A percentile compares a stretch with the other conserved stretches of the same genome.
Evolutionary conservation across 805 yeast genomes (phyloP).

Genomic region (Zygosaccharomyces siamensis): DNA sequence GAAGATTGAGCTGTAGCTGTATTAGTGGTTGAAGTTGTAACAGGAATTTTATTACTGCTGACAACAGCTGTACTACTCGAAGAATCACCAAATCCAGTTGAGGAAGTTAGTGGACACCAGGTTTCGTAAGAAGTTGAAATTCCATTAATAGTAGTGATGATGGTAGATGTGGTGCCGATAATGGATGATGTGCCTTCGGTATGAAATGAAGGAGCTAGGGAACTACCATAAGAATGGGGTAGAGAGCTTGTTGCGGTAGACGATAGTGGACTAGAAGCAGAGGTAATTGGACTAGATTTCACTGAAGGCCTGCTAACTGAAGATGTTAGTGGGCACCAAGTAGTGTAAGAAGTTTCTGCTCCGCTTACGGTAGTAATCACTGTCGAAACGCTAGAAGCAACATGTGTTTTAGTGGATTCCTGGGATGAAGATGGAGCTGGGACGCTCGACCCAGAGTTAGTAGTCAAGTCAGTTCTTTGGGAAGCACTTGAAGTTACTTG

Average conservation of each 20-base stretch:
- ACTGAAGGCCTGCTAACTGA: background rate
- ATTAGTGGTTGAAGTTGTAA: conserved; percentile 1
- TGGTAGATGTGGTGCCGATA: conserved; percentile 10
- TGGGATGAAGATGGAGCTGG: background rate
- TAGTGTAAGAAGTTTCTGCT: conserved; percentile 10
- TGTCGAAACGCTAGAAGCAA: conserved; percentile 6
- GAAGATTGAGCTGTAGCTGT: background rate
- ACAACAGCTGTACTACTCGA: background rate
- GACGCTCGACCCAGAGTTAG: background rate
- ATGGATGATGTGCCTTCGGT: background rate
- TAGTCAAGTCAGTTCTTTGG: background rate
- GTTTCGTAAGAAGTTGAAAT: conserved; percentile 29
- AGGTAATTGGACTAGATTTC: too few species aligned
- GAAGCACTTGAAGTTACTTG: background rate
- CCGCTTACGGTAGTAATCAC: conserved; percentile 10
- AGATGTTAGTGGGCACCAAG: conserved; percentile 12
- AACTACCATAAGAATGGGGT: too few species aligned
- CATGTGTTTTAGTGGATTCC: background rate
- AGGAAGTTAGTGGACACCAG: conserved; percentile 22
- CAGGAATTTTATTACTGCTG: background rate
- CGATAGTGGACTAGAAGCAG: background rate
- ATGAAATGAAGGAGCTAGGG: background rate
- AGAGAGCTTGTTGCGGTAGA: background rate
- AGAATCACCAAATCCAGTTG: background rate
- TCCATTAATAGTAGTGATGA: conserved; percentile 24